These are phyloP conservation scores for Luvunga scandens DNA, from an alignment of 345 rosid species.

Conservation along the genomic window DNA sequence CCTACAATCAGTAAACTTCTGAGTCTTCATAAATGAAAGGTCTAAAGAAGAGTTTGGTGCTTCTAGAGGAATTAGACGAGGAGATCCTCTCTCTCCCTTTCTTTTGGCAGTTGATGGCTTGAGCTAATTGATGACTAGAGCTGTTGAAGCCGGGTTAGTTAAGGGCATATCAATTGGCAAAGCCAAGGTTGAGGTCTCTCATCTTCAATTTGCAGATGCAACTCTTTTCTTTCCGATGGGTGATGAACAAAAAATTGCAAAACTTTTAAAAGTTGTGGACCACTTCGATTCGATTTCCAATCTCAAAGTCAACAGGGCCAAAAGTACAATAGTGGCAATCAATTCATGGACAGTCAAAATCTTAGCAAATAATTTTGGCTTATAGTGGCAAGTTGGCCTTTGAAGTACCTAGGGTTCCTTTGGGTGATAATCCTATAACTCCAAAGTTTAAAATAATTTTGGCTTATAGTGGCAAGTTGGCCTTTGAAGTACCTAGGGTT, in stretches of 20 bases:
- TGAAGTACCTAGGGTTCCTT: too few relatives aligned
- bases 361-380: too few relatives aligned
- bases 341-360: neutral
- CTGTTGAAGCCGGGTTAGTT: neutral
- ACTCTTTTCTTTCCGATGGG: neutral
- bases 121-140: neutral
- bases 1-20: neutral
- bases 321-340: too few relatives aligned
- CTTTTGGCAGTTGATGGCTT: neutral
- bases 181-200: neutral
- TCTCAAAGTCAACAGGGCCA: too few relatives aligned
- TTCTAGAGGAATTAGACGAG: neutral
- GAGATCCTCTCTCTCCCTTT: neutral
- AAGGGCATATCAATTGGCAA: neutral
- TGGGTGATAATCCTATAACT: too few relatives aligned
- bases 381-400: too few relatives aligned
- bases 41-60: neutral
- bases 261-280: neutral
- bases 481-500: too few relatives aligned
- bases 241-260: neutral
- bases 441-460: too few relatives aligned
- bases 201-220: neutral
- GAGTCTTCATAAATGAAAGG: neutral
- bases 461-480: too few relatives aligned
- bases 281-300: neutral